Base-by-base conservation (phyloP, 306 rosid species). In the Lablab purpureus region DNA sequence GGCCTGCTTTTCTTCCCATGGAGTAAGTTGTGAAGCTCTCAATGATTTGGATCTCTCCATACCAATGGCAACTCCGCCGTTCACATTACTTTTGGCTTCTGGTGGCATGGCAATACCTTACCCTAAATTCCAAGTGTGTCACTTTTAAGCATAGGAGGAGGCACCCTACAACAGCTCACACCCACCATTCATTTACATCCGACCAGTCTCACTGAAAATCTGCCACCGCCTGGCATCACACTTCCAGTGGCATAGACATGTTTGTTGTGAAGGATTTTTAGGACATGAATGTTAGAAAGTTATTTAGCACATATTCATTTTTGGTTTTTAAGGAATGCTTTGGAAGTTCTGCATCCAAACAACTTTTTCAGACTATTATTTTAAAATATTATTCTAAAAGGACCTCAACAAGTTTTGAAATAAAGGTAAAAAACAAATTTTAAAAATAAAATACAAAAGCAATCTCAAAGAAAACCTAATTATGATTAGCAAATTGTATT, bases 401-500 rank as follows among this genome's bases (percentile, higher is more conserved):
- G 11, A 50, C 55, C 55, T n/a, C n/a, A 50, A n/a, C 22, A 50
- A 17, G 28, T 27, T 70, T 70, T 49, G n/a, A n/a, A 70, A 27
- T 47, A 4, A 25, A 47, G 43, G 59, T 25, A 28, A 28, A 28
- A 28, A 28, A 2, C 32, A 28, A 28, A 28, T 28, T 2, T 28
- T 28, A 28, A 28, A 28, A 28, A 28, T 25, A 25, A 3, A 34
- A 32, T 4, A 32, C 6, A 49, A 27, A 47, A 69, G 15, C 41
- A 69, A 49, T 49, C 10, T 52, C 17, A 50, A 50, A 30, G 17
- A 71, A 25, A 47, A 30, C 19, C 30, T 55, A 37, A 37, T n/a
- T n/a, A n/a, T 74, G 19, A 11, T 50, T 54, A 18, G 67, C 23
- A 22, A 56, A 74, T 45, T 58, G 55, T 58, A 74, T 49, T 30